Evolutionary conservation across 768 basidiomycete genomes (phyloP).

Genomic region (Mycena floridula): DNA sequence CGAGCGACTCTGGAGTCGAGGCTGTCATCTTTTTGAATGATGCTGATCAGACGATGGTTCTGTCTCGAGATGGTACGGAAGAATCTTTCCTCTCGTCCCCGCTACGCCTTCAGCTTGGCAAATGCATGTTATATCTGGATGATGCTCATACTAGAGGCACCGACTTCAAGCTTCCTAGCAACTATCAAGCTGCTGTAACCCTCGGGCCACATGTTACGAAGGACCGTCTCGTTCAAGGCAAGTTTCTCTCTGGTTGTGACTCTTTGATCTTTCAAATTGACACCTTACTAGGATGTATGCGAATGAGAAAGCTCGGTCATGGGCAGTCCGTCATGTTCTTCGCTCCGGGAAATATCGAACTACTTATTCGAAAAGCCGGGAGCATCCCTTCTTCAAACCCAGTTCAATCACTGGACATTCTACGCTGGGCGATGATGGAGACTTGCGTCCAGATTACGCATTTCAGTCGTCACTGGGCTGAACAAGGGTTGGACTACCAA

Average conservation of each 20-base stretch:
- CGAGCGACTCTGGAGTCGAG: conserved; percentile 19
- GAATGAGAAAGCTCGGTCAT: conserved; percentile 42
- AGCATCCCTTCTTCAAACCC: conserved; percentile 7
- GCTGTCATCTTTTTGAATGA: conserved; percentile 41
- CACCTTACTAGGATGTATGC: conserved; percentile 48
- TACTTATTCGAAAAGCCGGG: conserved; percentile 21
- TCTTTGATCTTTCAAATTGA: conserved; percentile 20
- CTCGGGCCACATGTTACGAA: conserved; percentile 46
- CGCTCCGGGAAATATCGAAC: conserved; percentile 35
- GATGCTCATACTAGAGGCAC: conserved; percentile 50
- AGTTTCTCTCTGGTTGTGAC: conserved; percentile 17
- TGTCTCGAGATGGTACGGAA: conserved; percentile 27
- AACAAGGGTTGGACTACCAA: conserved; percentile 28
- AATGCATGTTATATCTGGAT: conserved; percentile 43
- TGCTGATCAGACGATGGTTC: conserved; percentile 27
- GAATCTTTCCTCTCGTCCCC: conserved; percentile 31
- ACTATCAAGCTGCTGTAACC: conserved; percentile 40
- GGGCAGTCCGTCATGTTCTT: conserved; percentile 45
- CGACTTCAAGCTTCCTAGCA: conserved; percentile 41
- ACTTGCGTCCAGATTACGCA: conserved; percentile 35
- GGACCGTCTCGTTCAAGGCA: conserved; percentile 46
- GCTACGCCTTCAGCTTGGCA: conserved; percentile 25
- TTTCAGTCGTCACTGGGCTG: conserved; percentile 32
- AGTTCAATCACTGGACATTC: conserved; percentile 27
- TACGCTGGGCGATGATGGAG: conserved; percentile 38